phyloP scores from a whole-genome alignment of 169 alveolate species.

The Plasmodium yoelii region DNA sequence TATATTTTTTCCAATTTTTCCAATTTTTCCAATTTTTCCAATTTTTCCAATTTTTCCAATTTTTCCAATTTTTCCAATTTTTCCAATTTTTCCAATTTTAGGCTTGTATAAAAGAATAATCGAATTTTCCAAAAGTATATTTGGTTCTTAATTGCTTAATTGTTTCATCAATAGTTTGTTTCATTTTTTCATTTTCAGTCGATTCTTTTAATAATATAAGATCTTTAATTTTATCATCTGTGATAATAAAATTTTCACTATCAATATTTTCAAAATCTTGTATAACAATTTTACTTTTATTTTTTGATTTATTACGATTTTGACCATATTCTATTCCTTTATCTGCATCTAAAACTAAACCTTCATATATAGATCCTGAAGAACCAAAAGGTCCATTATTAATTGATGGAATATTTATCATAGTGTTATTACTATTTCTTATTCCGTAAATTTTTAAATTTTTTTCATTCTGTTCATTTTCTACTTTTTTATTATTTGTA shows the following conservation, averaged over 20 bases:
- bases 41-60: too few species aligned
- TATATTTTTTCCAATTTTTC: too few species aligned
- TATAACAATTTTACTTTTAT: constrained; percentile 17
- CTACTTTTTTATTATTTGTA: neutral
- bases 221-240: constrained; percentile 80
- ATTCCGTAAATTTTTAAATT: constrained; percentile 4
- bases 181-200: constrained; percentile 68
- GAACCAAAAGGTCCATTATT: constrained; percentile 63
- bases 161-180: constrained; percentile 54
- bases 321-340: constrained; percentile 3
- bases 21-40: too few species aligned
- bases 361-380: constrained; percentile 11
- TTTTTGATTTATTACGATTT: constrained; percentile 40
- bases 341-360: constrained; percentile 1
- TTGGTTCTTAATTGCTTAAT: constrained; percentile 16
- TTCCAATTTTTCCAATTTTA: too few species aligned
- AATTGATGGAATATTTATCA: constrained; percentile 12
- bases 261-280: constrained; percentile 28
- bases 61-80: too few species aligned
- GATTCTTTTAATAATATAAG: constrained; percentile 75
- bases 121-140: neutral
- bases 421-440: neutral
- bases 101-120: constrained; percentile 10
- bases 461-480: neutral
- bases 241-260: constrained; percentile 46